Evolutionary conservation across 2,329 filamentous ascomycete species (phyloP).

Genomic region (Scedosporium boydii): DNA sequence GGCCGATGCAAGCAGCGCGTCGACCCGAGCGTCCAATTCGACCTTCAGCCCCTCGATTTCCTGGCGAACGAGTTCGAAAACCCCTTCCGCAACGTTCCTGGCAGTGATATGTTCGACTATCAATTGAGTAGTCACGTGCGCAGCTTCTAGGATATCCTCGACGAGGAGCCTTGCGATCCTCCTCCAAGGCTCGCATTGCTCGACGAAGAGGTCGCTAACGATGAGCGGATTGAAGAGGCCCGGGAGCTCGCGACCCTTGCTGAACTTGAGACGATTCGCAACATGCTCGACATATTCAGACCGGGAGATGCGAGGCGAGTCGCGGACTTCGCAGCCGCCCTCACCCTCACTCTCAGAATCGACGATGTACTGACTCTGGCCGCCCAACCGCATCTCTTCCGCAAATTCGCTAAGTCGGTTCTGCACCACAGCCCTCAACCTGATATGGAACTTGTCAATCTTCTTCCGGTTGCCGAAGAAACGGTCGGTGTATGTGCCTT

Average conservation of each 20-base stretch:
- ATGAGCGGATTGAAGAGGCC: too few relatives aligned
- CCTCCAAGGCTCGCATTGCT: too few relatives aligned
- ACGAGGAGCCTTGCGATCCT: too few relatives aligned
- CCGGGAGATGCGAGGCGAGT: slow-evolving; percentile 5
- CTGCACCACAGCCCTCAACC: slow-evolving; percentile 18
- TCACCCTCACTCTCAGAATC: slow-evolving; percentile 8
- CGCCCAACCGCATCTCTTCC: slow-evolving; percentile 7
- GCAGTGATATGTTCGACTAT: too few relatives aligned
- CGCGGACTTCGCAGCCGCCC: neutral
- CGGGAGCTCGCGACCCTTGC: slow-evolving; percentile 22
- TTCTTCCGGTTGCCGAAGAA: slow-evolving; percentile 37
- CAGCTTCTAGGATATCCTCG: too few relatives aligned
- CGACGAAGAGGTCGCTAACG: too few relatives aligned
- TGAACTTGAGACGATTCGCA: slow-evolving; percentile 32
- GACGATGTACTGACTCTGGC: neutral
- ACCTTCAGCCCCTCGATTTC: too few relatives aligned
- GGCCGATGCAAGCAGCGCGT: too few relatives aligned
- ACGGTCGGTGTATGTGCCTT: slow-evolving; percentile 39
- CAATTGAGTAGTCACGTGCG: too few relatives aligned
- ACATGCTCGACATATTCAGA: too few relatives aligned
- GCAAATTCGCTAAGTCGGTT: slow-evolving; percentile 15
- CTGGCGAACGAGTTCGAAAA: slow-evolving; percentile 26
- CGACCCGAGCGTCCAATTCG: too few relatives aligned
- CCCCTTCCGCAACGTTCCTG: too few relatives aligned
- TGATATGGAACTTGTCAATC: slow-evolving; percentile 18